Base-by-base conservation (phyloP, 805 yeast species). In the Kodamaea restingae region DNA sequence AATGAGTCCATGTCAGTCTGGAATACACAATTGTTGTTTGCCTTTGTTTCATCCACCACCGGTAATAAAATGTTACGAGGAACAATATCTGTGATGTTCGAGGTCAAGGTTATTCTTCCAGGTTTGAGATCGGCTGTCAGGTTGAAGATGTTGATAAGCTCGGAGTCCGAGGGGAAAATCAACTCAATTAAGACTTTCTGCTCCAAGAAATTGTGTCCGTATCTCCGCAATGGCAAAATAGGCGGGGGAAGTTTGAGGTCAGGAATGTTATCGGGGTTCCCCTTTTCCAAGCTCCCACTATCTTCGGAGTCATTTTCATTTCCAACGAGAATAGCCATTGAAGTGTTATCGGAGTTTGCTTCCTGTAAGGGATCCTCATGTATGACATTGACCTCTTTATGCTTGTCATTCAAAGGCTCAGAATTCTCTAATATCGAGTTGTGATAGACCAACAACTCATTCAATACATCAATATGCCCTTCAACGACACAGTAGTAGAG, bases 191-290 rank as follows among this genome's bases (percentile, higher is more conserved):
- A 79, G 4, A 87, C 87, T 58, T 87, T 88, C 56, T 85, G 86
- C 55, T 93, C 98, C 53, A 93, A 65, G 66, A 88, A 93, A 58
- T 88, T 93, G 61, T 93, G 98, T 11, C 98, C 98, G 56, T 93
- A 93, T 51, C 95, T 78, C 52, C 96, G 74, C 39, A 93, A 66
- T 0, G 98, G 98, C 36, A 93, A 79, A 39, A 93, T 87, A 3
- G 98, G 98, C 1, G 98, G 98, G 0, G 98, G 98, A 42, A 93
- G 70, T 15, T 88, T 78, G 35, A 93, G 73, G 51, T 88, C 96
- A 0, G 98, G 98, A 39, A 93, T 91, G 12, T 80, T 73, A 48
- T 88, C 95, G 6, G 77, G 65, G 27, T 66, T 70, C 17, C 48
- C 46, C 36, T 59, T 63, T 9, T 56, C 63, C 6, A 51, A 34